These are phyloP conservation scores for Yarrowia sp. DNA, from an alignment of 805 yeast genomes.

Conservation along the genomic window DNA sequence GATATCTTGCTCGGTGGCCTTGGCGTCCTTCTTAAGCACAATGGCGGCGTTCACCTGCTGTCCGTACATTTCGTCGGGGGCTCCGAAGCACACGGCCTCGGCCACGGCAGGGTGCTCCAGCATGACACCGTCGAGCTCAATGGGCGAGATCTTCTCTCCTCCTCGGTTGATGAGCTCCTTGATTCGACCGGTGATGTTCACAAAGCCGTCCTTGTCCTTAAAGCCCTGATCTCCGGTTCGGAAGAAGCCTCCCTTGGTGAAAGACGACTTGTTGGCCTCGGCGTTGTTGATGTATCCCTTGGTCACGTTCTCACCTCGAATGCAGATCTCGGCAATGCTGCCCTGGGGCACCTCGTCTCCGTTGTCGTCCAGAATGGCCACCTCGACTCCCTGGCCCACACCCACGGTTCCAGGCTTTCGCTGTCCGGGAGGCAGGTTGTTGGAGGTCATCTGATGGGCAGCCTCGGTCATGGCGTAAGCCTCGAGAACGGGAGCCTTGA, in stretches of 20 bases:
- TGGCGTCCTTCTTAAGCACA: slow-evolving; percentile 57
- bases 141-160: slow-evolving; percentile 79
- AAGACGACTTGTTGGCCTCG: slow-evolving; percentile 72
- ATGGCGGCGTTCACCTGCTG: slow-evolving; percentile 75
- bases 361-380: slow-evolving; percentile 61
- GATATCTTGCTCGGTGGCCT: slow-evolving; percentile 55
- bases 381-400: slow-evolving; percentile 71
- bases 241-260: slow-evolving; percentile 67
- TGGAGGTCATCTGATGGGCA: slow-evolving; percentile 80
- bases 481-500: slow-evolving; percentile 73
- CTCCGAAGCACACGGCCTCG: slow-evolving; percentile 77
- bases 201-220: slow-evolving; percentile 63
- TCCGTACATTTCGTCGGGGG: slow-evolving; percentile 70
- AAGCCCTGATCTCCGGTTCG: slow-evolving; percentile 82
- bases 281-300: slow-evolving; percentile 74
- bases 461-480: slow-evolving; percentile 87
- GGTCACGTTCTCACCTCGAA: slow-evolving; percentile 73
- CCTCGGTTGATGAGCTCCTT: slow-evolving; percentile 79
- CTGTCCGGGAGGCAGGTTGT: slow-evolving; percentile 67
- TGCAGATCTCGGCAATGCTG: slow-evolving; percentile 69
- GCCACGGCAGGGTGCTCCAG: slow-evolving; percentile 66
- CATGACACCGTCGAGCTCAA: slow-evolving; percentile 69
- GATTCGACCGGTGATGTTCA: slow-evolving; percentile 70
- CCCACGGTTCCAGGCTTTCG: slow-evolving; percentile 78
- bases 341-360: slow-evolving; percentile 60